Base-by-base conservation (phyloP, 768 basidiomycete species). In the Rhodotorula sphaerocarpa region DNA sequence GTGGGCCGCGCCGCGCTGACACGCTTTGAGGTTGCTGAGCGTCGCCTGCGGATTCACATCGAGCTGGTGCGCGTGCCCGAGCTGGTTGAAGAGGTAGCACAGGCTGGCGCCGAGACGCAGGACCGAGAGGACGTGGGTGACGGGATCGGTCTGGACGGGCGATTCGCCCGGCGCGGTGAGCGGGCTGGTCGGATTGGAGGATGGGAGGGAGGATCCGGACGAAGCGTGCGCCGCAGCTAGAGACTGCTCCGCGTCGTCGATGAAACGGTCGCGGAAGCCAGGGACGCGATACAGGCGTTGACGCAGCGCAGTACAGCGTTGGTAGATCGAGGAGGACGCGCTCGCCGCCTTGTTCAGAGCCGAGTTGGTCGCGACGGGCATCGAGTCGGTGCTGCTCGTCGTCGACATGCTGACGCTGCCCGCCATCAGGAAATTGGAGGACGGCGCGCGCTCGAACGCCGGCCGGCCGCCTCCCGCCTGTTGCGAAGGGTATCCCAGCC, bases 51-150 rank as follows among this genome's bases (percentile, higher is more conserved):
- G 87, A 71, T 83, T 79, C 57, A 88, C 83, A 66, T 81, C 80
- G 73, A 74, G 54, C 76, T 75, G 57, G 79, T 79, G 42, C 9
- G 56, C 50, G 43, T 76, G 75, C 47, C 74, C 71, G 59, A 96
- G 84, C 75, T 87, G 84, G 77, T 99, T 93, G 80, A 89, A 93
- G 71, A 99, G 84, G 79, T 87, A 95, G 78, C 90, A 93, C 70
- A 97, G 86, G 48, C 91, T 86, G 51, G 89, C 84, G 61, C 95
- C 95, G 41, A 90, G 82, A 45, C 90, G 85, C 77, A 99, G 88
- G 74, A 88, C 84, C 73, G 90, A 88, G 86, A 92, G 93, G 53
- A 96, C 84, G 75, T 90, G 88, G 50, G 86, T 85, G 71, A 99
- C 93, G 42, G 90, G 89, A 78, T 96, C 91, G 3, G 58, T 44